phyloP scores from a whole-genome alignment of 179 eudicot species.

The Silene noctiflora region DNA sequence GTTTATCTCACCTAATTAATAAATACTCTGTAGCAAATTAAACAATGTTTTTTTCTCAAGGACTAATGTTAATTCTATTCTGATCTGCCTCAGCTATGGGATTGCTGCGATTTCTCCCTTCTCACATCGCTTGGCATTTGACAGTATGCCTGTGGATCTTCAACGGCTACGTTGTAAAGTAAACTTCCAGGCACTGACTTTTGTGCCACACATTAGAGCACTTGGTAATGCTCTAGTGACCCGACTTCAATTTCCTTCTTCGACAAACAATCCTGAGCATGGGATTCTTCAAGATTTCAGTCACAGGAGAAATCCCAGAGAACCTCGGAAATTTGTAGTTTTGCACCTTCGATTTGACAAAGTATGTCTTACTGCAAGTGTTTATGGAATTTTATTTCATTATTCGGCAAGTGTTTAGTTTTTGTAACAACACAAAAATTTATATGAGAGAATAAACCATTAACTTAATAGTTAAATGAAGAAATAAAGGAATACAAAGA shows the following conservation, averaged over 20 bases:
- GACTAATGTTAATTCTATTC: constrained; percentile 13
- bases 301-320: constrained; percentile 36
- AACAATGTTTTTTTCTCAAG: neutral
- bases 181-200: constrained; percentile 74
- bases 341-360: constrained; percentile 96
- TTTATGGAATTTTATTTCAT: neutral
- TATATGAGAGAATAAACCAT: too few species aligned
- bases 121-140: constrained; percentile 90
- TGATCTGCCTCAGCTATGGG: constrained; percentile 60
- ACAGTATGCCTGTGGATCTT: constrained; percentile 82
- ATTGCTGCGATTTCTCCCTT: constrained; percentile 96
- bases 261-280: constrained; percentile 32
- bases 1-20: too few species aligned
- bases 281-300: constrained; percentile 45
- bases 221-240: constrained; percentile 87
- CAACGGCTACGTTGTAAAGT: constrained; percentile 96
- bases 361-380: constrained; percentile 35
- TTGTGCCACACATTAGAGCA: constrained; percentile 77
- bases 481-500: too few species aligned
- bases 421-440: too few species aligned
- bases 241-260: constrained; percentile 60
- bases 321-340: constrained; percentile 69
- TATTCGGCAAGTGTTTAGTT: too few species aligned
- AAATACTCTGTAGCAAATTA: too few species aligned
- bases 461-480: too few species aligned